Evolutionary conservation across 805 yeast genomes (phyloP).

Genomic region (Kazachstania martiniae): DNA sequence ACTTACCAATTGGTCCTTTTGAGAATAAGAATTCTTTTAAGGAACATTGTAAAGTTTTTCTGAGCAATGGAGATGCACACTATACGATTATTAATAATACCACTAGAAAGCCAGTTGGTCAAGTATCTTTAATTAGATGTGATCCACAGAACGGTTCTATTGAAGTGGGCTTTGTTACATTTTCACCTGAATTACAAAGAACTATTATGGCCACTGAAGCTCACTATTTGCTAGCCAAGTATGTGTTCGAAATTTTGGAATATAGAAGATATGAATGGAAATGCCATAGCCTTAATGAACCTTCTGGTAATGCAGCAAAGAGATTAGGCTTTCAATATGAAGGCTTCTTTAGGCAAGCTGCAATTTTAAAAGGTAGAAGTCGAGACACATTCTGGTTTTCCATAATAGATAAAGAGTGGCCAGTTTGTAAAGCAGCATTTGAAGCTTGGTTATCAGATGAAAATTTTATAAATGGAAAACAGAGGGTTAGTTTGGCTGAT

Average conservation of each 20-base stretch:
- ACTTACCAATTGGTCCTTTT: conserved; percentile 12
- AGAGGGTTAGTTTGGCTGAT: no score
- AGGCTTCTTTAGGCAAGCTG: conserved; percentile 24
- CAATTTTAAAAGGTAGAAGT: conserved; percentile 20
- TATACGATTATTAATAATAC: conserved; percentile 16
- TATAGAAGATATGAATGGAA: conserved; percentile 29
- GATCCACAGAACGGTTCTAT: conserved; percentile 19
- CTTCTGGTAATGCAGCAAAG: conserved; percentile 24
- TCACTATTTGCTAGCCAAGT: conserved; percentile 19
- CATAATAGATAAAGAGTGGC: conserved; percentile 26
- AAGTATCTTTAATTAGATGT: conserved; percentile 16
- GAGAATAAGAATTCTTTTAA: not conserved
- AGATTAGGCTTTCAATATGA: conserved; percentile 27
- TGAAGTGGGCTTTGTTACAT: conserved; percentile 24
- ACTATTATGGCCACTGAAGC: conserved; percentile 27
- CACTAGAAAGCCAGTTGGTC: conserved; percentile 19
- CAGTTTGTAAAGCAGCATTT: conserved; percentile 12
- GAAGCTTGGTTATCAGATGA: conserved; percentile 23
- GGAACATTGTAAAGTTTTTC: conserved; percentile 1
- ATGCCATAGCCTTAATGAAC: conserved; percentile 24
- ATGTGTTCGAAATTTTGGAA: conserved; percentile 21
- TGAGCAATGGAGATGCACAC: conserved; percentile 1
- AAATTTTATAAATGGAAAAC: no score
- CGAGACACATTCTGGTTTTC: conserved; percentile 27
- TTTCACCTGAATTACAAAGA: conserved; percentile 10